Percentiles rank a stretch among this genome's conserved stretches.
These are phyloP conservation scores for Candida smagusa DNA, from an alignment of 1,139 yeast species.

Conservation along the genomic window DNA sequence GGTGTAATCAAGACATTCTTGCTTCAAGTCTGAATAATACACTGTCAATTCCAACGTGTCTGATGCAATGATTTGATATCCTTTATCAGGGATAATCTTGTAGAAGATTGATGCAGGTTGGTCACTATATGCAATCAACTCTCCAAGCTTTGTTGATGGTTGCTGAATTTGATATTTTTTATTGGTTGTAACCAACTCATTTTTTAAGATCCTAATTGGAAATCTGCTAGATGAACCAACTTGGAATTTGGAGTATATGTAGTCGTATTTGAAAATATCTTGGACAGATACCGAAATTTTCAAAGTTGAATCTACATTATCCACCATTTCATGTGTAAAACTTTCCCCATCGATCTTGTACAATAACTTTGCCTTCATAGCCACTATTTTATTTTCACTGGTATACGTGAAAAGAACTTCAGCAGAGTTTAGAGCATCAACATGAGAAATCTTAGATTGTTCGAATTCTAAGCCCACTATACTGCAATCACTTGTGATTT, in stretches of 20 bases:
- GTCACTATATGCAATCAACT: conserved; percentile 59
- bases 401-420: conserved; percentile 12
- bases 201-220: conserved; percentile 55
- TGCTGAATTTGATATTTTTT: conserved; percentile 34
- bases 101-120: conserved; percentile 67
- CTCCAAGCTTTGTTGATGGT: conserved; percentile 10
- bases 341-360: conserved; percentile 24
- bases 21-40: conserved; percentile 41
- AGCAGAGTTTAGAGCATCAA: too few species aligned
- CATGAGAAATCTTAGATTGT: too few species aligned
- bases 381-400: conserved; percentile 25
- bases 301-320: conserved; percentile 48
- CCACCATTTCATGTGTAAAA: conserved; percentile 23
- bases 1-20: conserved; percentile 35
- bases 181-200: conserved; percentile 37
- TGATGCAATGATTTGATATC: conserved; percentile 18
- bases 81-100: conserved; percentile 33
- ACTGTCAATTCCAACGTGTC: conserved; percentile 43
- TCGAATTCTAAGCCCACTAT: too few species aligned
- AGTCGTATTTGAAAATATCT: conserved; percentile 59
- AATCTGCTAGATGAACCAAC: conserved; percentile 54
- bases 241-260: conserved; percentile 63
- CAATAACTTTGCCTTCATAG: conserved; percentile 27
- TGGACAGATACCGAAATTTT: conserved; percentile 70
- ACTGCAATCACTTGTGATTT: too few species aligned